A percentile compares a stretch with the other conserved stretches of the same genome.
These are phyloP conservation scores for Talaromyces sp. DNA, from an alignment of 2,329 filamentous ascomycete species.

Conservation along the genomic window DNA sequence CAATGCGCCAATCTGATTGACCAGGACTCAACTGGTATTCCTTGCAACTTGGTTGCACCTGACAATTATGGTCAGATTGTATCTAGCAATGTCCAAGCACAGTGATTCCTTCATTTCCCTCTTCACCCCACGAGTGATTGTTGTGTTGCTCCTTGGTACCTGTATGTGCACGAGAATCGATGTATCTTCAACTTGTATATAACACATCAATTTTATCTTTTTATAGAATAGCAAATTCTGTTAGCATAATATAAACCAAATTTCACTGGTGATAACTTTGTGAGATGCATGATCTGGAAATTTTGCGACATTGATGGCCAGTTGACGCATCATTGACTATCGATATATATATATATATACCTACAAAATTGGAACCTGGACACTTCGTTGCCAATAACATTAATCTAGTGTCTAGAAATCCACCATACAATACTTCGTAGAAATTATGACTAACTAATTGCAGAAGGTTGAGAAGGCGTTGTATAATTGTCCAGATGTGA, in stretches of 20 bases:
- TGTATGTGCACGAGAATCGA: background rate
- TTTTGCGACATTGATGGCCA: too few relatives aligned
- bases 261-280: background rate
- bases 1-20: constrained; percentile 39
- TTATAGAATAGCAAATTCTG: background rate
- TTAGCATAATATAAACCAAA: background rate
- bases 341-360: too few relatives aligned
- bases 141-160: background rate
- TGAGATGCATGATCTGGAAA: too few relatives aligned
- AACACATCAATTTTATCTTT: background rate
- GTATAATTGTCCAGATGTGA: too few relatives aligned
- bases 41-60: constrained; percentile 21
- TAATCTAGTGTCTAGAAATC: too few relatives aligned
- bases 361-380: too few relatives aligned
- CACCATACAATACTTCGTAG: too few relatives aligned
- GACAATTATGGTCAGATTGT: constrained; percentile 14
- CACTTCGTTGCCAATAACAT: too few relatives aligned
- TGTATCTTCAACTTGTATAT: background rate
- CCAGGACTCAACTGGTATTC: constrained; percentile 17
- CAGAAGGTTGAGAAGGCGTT: too few relatives aligned
- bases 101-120: background rate
- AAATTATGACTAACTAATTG: too few relatives aligned
- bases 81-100: constrained; percentile 2
- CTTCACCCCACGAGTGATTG: background rate
- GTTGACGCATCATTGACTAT: too few relatives aligned